Evolutionary conservation across 1,284 basidiomycete genomes (phyloP).

Genomic region (Ceratobasidium papillatum): DNA sequence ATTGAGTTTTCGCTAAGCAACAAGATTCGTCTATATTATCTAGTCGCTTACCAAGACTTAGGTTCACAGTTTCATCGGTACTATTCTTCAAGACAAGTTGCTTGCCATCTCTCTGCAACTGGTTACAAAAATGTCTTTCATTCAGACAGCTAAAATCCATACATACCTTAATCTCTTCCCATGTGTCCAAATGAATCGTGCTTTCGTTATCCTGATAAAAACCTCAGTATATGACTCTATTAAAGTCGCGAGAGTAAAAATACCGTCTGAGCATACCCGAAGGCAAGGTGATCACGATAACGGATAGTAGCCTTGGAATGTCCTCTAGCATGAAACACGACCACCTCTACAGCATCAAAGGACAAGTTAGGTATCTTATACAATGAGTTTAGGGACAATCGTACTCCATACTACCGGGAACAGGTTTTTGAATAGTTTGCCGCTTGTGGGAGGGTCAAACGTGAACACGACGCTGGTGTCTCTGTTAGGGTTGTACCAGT

Average conservation of each 20-base stretch:
- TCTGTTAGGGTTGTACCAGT: neutral
- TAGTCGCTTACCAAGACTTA: conserved; percentile 21
- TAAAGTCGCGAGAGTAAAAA: neutral
- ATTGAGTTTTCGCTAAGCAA: neutral
- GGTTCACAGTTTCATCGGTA: conserved; percentile 1
- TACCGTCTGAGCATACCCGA: conserved; percentile 26
- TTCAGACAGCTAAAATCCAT: neutral
- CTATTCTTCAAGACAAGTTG: conserved; percentile 39
- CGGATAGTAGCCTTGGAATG: conserved; percentile 4
- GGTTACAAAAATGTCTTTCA: neutral
- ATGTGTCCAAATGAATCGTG: conserved; percentile 1
- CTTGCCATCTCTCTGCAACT: conserved; percentile 20
- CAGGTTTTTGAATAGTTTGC: conserved; percentile 14
- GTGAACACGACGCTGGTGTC: conserved; percentile 29
- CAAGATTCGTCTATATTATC: neutral
- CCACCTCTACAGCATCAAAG: conserved; percentile 1
- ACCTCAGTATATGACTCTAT: neutral
- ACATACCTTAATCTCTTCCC: conserved; percentile 14
- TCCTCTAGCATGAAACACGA: conserved; percentile 13
- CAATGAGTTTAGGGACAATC: neutral
- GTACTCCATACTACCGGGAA: conserved; percentile 32
- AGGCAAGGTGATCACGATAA: conserved; percentile 10
- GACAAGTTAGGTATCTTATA: neutral
- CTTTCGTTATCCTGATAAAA: neutral
- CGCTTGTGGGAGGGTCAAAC: conserved; percentile 22